Percentiles rank a stretch among this genome's conserved stretches.
Conservation (phyloP, 2,329 filamentous ascomycete genomes). For the Periconia sp. region DNA sequence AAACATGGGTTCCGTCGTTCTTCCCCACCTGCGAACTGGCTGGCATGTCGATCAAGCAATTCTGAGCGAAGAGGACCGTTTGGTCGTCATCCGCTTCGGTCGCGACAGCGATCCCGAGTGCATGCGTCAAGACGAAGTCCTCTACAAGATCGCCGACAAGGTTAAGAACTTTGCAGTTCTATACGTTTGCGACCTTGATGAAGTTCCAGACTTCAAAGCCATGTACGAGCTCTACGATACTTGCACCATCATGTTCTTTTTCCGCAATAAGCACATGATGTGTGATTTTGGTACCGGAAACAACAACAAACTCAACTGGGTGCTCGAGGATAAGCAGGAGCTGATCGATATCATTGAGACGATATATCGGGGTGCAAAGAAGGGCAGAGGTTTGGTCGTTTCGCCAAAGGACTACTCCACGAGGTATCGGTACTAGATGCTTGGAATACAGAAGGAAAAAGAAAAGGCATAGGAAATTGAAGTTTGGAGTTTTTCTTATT, state of each 20-base stretch:
- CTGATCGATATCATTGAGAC: conserved; percentile 98
- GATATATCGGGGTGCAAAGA: conserved; percentile 97
- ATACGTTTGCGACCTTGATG: conserved; percentile 86
- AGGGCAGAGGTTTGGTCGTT: conserved; percentile 93
- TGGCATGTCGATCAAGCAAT: conserved; percentile 99
- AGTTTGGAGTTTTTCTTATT: too few relatives aligned
- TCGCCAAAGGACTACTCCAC: conserved; percentile 86
- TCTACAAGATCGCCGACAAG: conserved; percentile 90
- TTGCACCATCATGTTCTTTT: conserved; percentile 97
- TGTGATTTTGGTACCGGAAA: conserved; percentile 95
- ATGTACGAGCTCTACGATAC: conserved; percentile 95
- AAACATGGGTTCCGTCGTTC: conserved; percentile 80
- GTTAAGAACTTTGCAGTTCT: conserved; percentile 90
- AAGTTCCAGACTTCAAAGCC: conserved; percentile 72
- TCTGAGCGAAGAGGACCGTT: conserved; percentile 75
- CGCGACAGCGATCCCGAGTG: conserved; percentile 83
- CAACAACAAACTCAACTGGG: conserved; percentile 98
- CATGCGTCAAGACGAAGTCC: conserved; percentile 87
- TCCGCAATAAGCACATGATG: conserved; percentile 99
- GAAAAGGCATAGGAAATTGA: too few relatives aligned
- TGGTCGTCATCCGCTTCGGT: conserved; percentile 93
- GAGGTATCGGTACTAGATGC: conserved; percentile 67
- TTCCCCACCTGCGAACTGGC: conserved; percentile 87
- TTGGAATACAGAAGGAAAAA: too few relatives aligned
- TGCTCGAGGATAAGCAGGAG: conserved; percentile 97